Conservation (phyloP, 306 rosid species). For the Glycine latifolia region DNA sequence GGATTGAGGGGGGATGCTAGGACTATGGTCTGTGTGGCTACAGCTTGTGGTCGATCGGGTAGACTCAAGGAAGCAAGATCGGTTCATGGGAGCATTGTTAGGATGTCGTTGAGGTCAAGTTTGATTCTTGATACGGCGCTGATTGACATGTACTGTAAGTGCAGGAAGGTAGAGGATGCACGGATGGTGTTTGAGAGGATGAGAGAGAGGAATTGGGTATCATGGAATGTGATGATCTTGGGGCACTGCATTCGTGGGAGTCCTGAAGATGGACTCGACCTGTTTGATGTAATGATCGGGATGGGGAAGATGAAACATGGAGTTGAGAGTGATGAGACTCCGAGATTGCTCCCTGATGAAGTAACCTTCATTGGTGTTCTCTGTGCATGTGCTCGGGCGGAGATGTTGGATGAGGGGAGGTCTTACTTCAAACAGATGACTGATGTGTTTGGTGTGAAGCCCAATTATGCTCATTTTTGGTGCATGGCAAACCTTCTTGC, state of each 20-base stretch:
- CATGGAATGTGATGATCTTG: slow-evolving; percentile 76
- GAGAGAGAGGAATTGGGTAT: slow-evolving; percentile 61
- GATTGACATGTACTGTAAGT: slow-evolving; percentile 76
- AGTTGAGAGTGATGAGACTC: slow-evolving; percentile 33
- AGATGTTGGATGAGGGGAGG: slow-evolving; percentile 60
- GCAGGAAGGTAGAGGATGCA: slow-evolving; percentile 60
- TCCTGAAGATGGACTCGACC: slow-evolving; percentile 67
- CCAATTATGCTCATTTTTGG: slow-evolving; percentile 82
- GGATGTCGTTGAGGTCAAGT: slow-evolving; percentile 44
- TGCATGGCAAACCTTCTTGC: slow-evolving; percentile 75
- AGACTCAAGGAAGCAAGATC: slow-evolving; percentile 78
- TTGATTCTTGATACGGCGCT: slow-evolving; percentile 66
- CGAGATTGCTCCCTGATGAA: slow-evolving; percentile 63
- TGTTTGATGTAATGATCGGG: slow-evolving; percentile 59
- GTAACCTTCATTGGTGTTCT: slow-evolving; percentile 71
- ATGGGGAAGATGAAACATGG: slow-evolving; percentile 39
- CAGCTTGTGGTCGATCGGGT: slow-evolving; percentile 70
- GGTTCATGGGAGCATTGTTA: slow-evolving; percentile 66
- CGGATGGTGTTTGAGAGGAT: slow-evolving; percentile 55
- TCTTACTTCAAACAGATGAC: slow-evolving; percentile 67
- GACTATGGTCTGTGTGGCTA: slow-evolving; percentile 61
- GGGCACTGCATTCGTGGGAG: slow-evolving; percentile 77
- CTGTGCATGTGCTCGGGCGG: slow-evolving; percentile 81
- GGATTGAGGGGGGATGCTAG: slow-evolving; percentile 60
- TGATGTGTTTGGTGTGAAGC: slow-evolving; percentile 56